Base-by-base conservation (phyloP, 2,329 filamentous ascomycete species). In the Gnomoniopsis sp. region DNA sequence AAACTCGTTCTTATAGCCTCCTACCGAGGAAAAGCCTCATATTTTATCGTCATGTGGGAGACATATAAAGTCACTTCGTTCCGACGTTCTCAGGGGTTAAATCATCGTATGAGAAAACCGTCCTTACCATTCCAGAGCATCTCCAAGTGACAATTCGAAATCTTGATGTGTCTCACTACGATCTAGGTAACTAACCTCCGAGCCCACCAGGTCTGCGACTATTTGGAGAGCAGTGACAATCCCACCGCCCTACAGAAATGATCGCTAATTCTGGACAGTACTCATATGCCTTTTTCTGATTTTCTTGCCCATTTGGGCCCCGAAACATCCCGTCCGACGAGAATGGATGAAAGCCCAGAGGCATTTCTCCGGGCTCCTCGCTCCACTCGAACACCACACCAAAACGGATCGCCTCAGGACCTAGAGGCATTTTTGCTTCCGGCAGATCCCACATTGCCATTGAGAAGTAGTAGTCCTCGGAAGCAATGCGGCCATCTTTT, bases 401-500 rank as follows among this genome's bases (percentile, higher is more conserved):
- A 6, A 49, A 58, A 30, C 51, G 44, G 21, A 54, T 58, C 33
- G 53, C 53, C 43, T 56, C 48, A 2, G 46, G 11, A 1, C 50
- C 56, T 12, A 41, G 23, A 34, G 82, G 81, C 53, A 83, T 71
- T 51, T 73, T 75, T 12, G 75, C 74, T 2, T 74, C 72, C 0
- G 79, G 80, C 2, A 75, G 72, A 62, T 80, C 72, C 17, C 74
- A 77, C 12, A 85, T 75, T 1, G 78, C 75, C 17, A 83, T 72
- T 81, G 81, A 84, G 21, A 83, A 77, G 62, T 84, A 82, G 67
- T 85, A 81, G 33, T 81, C 76, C 53, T 82, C 77, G 6, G 72
- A 74, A 59, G 72, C 68, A 43, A 74, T 65, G 19, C 48, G 17
- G 3, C 49, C 50, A 3, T 49, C 23, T 7, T 26, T 30, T 4